Base-by-base conservation (phyloP, 2,329 filamentous ascomycete species). In the Ambrosiella cleistominuta region DNA sequence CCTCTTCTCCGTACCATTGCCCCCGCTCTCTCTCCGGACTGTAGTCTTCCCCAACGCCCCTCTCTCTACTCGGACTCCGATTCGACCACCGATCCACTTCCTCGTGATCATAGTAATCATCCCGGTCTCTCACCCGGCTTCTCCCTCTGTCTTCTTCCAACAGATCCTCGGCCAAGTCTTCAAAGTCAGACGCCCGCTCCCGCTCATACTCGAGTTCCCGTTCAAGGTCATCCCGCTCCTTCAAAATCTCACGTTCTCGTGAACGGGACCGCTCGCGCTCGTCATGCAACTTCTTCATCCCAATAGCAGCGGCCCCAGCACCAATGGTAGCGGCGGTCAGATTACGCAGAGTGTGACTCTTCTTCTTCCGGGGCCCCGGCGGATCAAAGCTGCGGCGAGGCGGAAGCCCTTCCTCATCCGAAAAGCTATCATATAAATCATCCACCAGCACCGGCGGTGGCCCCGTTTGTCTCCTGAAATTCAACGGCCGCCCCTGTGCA, bases 261-360 rank as follows among this genome's bases (percentile, higher is more conserved):
- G 55, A 52, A 2, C 51, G 13, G 3, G 59, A 56, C 17, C 59
- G 40, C 12, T 64, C 80, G 75, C 61, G 75, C 72, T 60, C 52
- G n/a, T 53, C 55, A 39, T 56, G 40, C 61, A 76, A 79, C 64
- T 81, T 78, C 65, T 82, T 82, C 59, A 83, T 73, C 0, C 80
- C 80, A 59, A 83, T 75, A 4, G 80, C 81, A 0, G 80, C 79
- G 4, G 81, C 81, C 7, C 78, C 79, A 2, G 75, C 75, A 4
- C 72, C 75, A n/a, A 74, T 70, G 4, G 74, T 75, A 1, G 75
- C 79, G 2, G 74, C 74, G 13, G 79, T 78, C 63, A 81, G 69
- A 56, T 81, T 71, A 49, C 78, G 71, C 17, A 82, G 65, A 57
- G 77, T 82, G 62, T 70, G 72, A 63, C 78, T 82, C 60, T 78